These are phyloP conservation scores for Tolypocladium pustulatum DNA, from an alignment of 2,329 filamentous ascomycete species.

Conservation along the genomic window DNA sequence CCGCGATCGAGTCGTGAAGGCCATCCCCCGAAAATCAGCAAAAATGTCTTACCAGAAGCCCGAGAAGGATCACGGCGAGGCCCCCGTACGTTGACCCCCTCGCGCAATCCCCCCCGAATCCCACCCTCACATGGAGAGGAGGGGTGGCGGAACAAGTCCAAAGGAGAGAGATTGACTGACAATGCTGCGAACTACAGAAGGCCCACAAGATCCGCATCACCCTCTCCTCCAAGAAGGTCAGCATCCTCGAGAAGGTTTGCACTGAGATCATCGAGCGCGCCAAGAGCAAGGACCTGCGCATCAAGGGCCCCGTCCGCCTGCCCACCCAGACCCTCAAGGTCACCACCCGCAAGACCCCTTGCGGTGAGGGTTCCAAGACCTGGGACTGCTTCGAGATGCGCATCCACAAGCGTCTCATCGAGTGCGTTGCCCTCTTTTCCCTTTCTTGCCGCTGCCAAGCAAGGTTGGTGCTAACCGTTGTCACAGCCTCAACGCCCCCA, in stretches of 20 bases:
- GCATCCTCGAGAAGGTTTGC: constrained; percentile 96
- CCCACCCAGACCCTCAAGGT: constrained; percentile 96
- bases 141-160: no score
- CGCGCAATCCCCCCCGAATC: background rate
- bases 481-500: constrained; percentile 77
- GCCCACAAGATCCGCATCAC: constrained; percentile 98
- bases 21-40: constrained; percentile 18
- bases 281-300: constrained; percentile 94
- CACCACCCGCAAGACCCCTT: constrained; percentile 97
- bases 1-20: constrained; percentile 75
- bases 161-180: background rate
- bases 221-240: constrained; percentile 88
- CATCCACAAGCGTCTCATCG: constrained; percentile 97
- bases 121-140: no score
- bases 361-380: constrained; percentile 99
- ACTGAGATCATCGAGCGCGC: constrained; percentile 96
- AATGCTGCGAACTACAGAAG: constrained; percentile 43
- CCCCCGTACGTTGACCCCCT: constrained; percentile 51
- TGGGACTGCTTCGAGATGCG: constrained; percentile 99
- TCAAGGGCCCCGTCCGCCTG: constrained; percentile 96
- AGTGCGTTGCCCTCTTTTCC: constrained; percentile 43
- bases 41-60: constrained; percentile 92
- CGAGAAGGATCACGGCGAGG: constrained; percentile 89
- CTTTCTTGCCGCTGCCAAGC: background rate
- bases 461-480: constrained; percentile 3